Percentiles rank a stretch among this genome's conserved stretches.
Conservation (phyloP, 2,329 filamentous ascomycete genomes). For the Penicillium sp. region DNA sequence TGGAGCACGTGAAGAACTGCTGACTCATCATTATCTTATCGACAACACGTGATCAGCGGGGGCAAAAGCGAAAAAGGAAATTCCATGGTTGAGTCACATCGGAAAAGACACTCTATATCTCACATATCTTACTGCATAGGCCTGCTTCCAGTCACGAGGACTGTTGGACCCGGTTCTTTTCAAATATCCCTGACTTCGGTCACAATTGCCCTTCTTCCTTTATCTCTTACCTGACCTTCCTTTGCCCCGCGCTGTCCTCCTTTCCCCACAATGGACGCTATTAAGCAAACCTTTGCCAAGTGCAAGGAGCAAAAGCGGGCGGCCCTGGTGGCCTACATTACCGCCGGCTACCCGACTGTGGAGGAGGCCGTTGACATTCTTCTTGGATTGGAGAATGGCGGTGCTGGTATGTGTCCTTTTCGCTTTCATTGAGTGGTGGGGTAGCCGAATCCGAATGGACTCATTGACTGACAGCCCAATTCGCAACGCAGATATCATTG, state of each 20-base stretch:
- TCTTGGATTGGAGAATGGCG: constrained; percentile 85
- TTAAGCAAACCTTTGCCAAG: constrained; percentile 54
- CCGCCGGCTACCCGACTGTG: constrained; percentile 82
- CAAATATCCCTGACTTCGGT: neutral
- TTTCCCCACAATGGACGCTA: constrained; percentile 45
- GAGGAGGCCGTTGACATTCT: constrained; percentile 78
- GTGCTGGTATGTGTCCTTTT: constrained; percentile 60
- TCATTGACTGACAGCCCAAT: constrained; percentile 5
- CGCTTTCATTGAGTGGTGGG: neutral
- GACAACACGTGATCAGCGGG: constrained; percentile 1
- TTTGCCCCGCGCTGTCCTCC: constrained; percentile 9
- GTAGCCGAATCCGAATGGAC: constrained; percentile 1
- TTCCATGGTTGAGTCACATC: constrained; percentile 14
- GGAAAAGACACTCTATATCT: neutral
- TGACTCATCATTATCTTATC: constrained; percentile 15
- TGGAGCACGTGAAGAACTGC: neutral
- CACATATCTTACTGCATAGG: neutral
- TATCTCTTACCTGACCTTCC: constrained; percentile 1
- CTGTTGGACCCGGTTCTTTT: neutral
- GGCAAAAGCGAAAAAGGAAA: constrained; percentile 15
- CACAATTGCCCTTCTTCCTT: constrained; percentile 6
- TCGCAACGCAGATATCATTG: constrained; percentile 68
- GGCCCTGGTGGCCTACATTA: constrained; percentile 93
- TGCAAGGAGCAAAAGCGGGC: constrained; percentile 59
- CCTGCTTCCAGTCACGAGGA: neutral